Conservation (phyloP, 495 filamentous ascomycete species). For the Penicillium cosmopolitanum region DNA sequence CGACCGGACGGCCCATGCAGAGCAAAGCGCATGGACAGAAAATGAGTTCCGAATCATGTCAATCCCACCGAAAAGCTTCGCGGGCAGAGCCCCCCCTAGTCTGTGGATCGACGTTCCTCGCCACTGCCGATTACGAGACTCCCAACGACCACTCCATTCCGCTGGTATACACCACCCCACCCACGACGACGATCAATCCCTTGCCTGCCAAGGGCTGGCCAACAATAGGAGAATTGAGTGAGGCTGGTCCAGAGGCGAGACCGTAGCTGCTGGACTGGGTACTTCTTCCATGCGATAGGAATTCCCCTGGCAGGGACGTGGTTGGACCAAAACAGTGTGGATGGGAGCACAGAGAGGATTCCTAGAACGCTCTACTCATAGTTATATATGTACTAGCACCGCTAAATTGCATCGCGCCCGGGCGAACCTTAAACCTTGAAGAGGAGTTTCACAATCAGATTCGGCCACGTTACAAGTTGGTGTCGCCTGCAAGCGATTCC, state of each 20-base stretch:
- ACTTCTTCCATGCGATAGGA: no score
- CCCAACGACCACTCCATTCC: slow-evolving; percentile 15
- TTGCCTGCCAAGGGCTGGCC: slow-evolving; percentile 1
- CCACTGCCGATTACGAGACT: slow-evolving; percentile 1
- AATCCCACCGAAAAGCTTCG: slow-evolving; percentile 8
- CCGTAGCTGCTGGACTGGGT: not conserved
- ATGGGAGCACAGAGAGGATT: no score
- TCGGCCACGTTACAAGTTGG: slow-evolving; percentile 8
- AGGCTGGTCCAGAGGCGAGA: not conserved
- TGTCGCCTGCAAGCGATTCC: not conserved
- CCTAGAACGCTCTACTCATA: no score
- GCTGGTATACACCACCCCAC: slow-evolving; percentile 1
- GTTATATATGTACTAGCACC: no score
- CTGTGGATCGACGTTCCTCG: slow-evolving; percentile 13
- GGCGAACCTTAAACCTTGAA: not conserved
- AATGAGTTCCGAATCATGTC: slow-evolving; percentile 20
- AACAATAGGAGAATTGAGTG: not conserved
- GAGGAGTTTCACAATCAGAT: not conserved
- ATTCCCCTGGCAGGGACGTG: no score
- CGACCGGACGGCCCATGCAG: slow-evolving; percentile 11
- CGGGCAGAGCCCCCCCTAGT: slow-evolving; percentile 4
- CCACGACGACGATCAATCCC: slow-evolving; percentile 1
- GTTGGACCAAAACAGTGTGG: no score
- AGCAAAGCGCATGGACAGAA: slow-evolving; percentile 12
- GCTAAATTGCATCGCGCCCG: not conserved